Conservation (phyloP, 345 rosid genomes). For the Arabidopsis suecica region DNA sequence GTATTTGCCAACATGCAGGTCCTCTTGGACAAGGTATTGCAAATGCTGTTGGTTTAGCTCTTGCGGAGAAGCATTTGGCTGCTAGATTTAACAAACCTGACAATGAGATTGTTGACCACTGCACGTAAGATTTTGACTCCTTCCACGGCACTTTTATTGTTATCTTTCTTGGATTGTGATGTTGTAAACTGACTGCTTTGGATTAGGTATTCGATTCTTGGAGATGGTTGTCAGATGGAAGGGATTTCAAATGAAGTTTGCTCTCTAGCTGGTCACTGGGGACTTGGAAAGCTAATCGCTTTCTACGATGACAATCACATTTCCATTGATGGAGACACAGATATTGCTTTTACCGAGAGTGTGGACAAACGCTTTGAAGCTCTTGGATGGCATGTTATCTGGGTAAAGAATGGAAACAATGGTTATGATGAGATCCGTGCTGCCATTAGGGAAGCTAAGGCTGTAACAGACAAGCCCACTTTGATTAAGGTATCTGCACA, state of each 20-base stretch:
- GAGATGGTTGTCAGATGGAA: conserved; percentile 99
- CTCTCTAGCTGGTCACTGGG: conserved; percentile 97
- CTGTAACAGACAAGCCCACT: conserved; percentile 91
- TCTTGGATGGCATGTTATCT: conserved; percentile 98
- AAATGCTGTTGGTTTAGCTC: conserved; percentile 94
- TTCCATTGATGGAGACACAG: conserved; percentile 96
- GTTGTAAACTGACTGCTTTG: conserved; percentile 40
- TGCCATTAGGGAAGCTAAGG: conserved; percentile 97
- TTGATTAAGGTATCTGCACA: conserved; percentile 63
- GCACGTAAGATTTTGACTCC: conserved; percentile 58
- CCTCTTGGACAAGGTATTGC: conserved; percentile 95
- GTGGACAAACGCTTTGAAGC: conserved; percentile 85
- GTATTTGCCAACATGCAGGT: conserved; percentile 40
- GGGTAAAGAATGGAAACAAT: conserved; percentile 98
- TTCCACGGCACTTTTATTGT: neutral
- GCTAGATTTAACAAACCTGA: conserved; percentile 88
- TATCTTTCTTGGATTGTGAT: neutral
- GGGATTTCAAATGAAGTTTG: conserved; percentile 91
- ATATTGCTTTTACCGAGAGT: conserved; percentile 92
- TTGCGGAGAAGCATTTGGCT: conserved; percentile 91
- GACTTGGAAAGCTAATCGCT: conserved; percentile 96
- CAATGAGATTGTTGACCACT: conserved; percentile 75
- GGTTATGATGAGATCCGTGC: conserved; percentile 97
- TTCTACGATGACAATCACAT: conserved; percentile 99
- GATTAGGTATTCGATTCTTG: conserved; percentile 70